Evolutionary conservation across 2,329 filamentous ascomycete genomes (phyloP).

Genomic region (Cladosporium sp.): DNA sequence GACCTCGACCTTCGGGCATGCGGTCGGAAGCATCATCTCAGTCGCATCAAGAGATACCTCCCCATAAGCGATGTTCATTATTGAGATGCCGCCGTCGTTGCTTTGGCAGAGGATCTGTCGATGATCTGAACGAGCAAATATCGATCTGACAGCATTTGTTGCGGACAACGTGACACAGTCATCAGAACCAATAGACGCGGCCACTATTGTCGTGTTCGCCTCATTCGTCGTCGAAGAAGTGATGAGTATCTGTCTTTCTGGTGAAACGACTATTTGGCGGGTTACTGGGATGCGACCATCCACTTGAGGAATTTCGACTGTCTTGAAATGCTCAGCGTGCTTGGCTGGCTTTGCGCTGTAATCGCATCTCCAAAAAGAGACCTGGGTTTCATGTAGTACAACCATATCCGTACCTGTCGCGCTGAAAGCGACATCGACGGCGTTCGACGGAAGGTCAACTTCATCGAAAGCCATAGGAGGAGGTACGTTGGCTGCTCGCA

Average conservation of each 20-base stretch:
- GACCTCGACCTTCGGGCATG: slow-evolving; percentile 25
- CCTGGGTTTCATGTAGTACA: slow-evolving; percentile 59
- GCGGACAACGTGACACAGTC: background rate
- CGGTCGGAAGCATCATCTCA: slow-evolving; percentile 15
- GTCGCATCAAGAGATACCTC: background rate
- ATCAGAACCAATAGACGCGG: background rate
- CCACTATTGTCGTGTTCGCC: slow-evolving; percentile 6
- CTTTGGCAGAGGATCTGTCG: slow-evolving; percentile 1
- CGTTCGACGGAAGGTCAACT: slow-evolving; percentile 54
- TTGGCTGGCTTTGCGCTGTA: slow-evolving; percentile 47
- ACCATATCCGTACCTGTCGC: slow-evolving; percentile 59
- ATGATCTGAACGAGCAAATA: slow-evolving; percentile 4
- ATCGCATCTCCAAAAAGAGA: slow-evolving; percentile 67
- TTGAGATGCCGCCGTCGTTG: background rate
- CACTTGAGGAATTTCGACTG: slow-evolving; percentile 5
- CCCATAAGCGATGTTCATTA: background rate
- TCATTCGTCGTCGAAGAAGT: slow-evolving; percentile 20
- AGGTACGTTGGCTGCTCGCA: slow-evolving; percentile 77
- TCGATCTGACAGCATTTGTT: background rate
- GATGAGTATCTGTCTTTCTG: slow-evolving; percentile 32
- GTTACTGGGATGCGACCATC: background rate
- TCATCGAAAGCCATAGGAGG: slow-evolving; percentile 89
- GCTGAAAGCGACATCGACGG: slow-evolving; percentile 70
- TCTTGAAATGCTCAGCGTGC: slow-evolving; percentile 34
- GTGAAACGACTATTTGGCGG: slow-evolving; percentile 45